Evolutionary conservation across 1,284 basidiomycete species (phyloP).

Genomic region (Tetrapyrgos nigripes): DNA sequence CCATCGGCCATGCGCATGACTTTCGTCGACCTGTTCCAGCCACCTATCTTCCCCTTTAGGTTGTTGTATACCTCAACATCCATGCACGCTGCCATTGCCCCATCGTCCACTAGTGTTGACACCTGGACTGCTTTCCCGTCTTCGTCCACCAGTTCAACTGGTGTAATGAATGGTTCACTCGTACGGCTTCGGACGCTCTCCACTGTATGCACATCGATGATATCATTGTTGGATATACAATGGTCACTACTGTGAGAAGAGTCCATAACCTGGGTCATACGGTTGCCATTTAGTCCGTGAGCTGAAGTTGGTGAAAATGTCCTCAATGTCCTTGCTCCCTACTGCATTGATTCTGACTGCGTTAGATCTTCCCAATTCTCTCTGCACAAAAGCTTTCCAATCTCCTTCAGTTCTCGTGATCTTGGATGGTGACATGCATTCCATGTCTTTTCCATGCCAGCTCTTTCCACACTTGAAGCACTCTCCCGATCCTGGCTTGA

Average conservation of each 20-base stretch:
- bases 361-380: neutral
- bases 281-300: neutral
- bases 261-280: neutral
- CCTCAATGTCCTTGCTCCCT: neutral
- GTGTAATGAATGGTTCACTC: neutral
- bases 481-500: neutral
- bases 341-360: neutral
- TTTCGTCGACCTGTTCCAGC: too few species aligned
- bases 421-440: neutral
- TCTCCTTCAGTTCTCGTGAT: neutral
- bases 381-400: constrained; percentile 1
- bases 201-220: constrained; percentile 10
- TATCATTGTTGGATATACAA: neutral
- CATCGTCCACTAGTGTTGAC: constrained; percentile 30
- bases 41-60: too few species aligned
- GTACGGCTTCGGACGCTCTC: neutral
- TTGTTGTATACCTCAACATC: too few species aligned
- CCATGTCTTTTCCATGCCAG: neutral
- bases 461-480: neutral
- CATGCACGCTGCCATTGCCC: constrained; percentile 36
- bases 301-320: neutral
- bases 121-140: constrained; percentile 2
- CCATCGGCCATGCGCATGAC: too few species aligned
- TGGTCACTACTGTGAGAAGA: neutral
- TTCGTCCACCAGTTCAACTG: neutral